Evolutionary conservation across 768 basidiomycete species (phyloP).

Genomic region (Trametes cinnabarina): DNA sequence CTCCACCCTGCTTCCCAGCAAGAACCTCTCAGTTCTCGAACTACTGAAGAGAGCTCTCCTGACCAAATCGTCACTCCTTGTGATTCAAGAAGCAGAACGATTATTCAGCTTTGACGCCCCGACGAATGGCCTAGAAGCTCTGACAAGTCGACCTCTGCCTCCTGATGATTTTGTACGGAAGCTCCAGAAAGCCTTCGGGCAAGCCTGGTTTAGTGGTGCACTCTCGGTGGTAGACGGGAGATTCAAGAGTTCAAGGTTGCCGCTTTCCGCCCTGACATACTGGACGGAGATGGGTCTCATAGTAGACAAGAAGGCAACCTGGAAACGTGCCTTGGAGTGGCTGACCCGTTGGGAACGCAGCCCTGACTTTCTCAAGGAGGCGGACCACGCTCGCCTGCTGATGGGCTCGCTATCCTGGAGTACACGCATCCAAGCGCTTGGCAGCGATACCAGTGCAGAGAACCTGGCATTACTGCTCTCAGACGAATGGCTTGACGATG

Average conservation of each 20-base stretch:
- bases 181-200: background rate
- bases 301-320: background rate
- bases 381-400: background rate
- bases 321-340: background rate
- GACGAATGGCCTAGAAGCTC: background rate
- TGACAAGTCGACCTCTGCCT: background rate
- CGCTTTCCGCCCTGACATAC: constrained; percentile 3
- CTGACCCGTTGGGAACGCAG: background rate
- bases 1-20: background rate
- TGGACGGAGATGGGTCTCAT: constrained; percentile 8
- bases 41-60: background rate
- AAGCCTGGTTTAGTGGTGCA: constrained; percentile 3
- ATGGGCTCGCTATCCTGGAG: background rate
- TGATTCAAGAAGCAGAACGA: background rate
- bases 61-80: background rate
- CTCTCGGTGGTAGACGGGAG: background rate
- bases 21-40: background rate
- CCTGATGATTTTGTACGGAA: background rate
- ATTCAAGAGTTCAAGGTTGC: constrained; percentile 6
- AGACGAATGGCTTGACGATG: constrained; percentile 7
- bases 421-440: background rate
- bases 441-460: background rate
- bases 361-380: background rate
- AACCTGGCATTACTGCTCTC: constrained; percentile 5
- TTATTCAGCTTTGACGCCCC: background rate